These are phyloP conservation scores for Yamadazyma membranifaciens DNA, from an alignment of 1,139 yeast species.

Conservation along the genomic window DNA sequence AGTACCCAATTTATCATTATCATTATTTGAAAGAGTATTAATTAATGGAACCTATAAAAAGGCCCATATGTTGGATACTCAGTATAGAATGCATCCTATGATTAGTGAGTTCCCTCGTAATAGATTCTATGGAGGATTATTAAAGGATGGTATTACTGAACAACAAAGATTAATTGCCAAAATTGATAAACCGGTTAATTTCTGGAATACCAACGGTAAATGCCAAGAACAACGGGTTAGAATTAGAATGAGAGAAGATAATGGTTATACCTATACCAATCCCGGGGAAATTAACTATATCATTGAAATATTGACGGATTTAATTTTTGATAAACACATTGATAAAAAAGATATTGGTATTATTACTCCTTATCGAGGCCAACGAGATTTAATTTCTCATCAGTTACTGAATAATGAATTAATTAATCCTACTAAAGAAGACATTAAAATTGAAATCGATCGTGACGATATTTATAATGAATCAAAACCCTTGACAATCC, in stretches of 20 bases:
- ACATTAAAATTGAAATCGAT: constrained; percentile 51
- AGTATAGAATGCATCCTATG: constrained; percentile 71
- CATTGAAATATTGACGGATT: constrained; percentile 42
- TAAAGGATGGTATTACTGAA: constrained; percentile 60
- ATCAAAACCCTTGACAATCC: constrained; percentile 54
- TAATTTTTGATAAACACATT: constrained; percentile 56
- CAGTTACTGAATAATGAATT: constrained; percentile 47
- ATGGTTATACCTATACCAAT: constrained; percentile 56
- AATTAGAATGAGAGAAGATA: constrained; percentile 44
- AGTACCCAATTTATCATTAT: constrained; percentile 57
- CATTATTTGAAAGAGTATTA: constrained; percentile 58
- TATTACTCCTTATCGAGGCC: constrained; percentile 73
- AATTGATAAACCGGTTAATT: constrained; percentile 47
- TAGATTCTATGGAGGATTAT: constrained; percentile 51
- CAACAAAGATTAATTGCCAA: constrained; percentile 43
- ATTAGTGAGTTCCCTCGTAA: constrained; percentile 63
- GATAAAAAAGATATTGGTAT: constrained; percentile 55
- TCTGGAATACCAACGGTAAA: constrained; percentile 50
- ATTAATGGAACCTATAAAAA: constrained; percentile 54
- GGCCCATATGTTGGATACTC: constrained; percentile 69
- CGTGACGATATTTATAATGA: constrained; percentile 53
- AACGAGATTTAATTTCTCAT: constrained; percentile 60
- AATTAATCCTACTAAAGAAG: constrained; percentile 54
- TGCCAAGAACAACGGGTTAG: constrained; percentile 45
- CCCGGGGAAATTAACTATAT: constrained; percentile 50